Percentiles rank a stretch among this genome's conserved stretches.
Conservation (phyloP, 768 basidiomycete genomes). For the Lactarius akahatsu region DNA sequence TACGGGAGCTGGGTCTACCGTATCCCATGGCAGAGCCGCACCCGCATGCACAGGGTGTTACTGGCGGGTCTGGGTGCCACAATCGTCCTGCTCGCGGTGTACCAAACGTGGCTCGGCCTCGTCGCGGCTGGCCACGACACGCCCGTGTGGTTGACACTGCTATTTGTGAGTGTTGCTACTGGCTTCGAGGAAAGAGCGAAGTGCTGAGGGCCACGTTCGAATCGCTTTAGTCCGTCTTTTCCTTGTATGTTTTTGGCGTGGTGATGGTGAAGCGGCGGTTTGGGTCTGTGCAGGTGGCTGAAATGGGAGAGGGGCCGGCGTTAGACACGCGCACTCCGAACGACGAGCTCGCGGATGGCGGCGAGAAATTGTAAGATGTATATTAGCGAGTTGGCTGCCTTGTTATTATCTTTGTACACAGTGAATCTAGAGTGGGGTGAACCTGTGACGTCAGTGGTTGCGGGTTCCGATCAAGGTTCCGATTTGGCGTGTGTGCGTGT, state of each 20-base stretch:
- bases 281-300: neutral
- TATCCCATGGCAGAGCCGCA: slow-evolving; percentile 1
- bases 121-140: neutral
- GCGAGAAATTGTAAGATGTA: neutral
- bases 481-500: no score
- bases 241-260: slow-evolving; percentile 13
- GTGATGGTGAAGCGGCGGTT: slow-evolving; percentile 10
- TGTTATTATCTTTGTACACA: neutral
- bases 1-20: slow-evolving; percentile 8
- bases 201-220: neutral
- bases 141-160: slow-evolving; percentile 1
- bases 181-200: neutral
- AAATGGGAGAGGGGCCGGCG: slow-evolving; percentile 6
- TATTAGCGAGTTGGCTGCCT: neutral
- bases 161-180: slow-evolving; percentile 13
- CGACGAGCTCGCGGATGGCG: slow-evolving; percentile 4
- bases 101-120: slow-evolving; percentile 19
- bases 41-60: neutral
- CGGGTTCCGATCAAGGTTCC: no score
- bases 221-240: slow-evolving; percentile 1
- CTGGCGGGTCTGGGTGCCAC: slow-evolving; percentile 8
- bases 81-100: slow-evolving; percentile 15
- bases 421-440: neutral
- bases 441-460: neutral
- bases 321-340: slow-evolving; percentile 5